Conservation (phyloP, 2,329 filamentous ascomycete species). For the Beauveria caledonica region DNA sequence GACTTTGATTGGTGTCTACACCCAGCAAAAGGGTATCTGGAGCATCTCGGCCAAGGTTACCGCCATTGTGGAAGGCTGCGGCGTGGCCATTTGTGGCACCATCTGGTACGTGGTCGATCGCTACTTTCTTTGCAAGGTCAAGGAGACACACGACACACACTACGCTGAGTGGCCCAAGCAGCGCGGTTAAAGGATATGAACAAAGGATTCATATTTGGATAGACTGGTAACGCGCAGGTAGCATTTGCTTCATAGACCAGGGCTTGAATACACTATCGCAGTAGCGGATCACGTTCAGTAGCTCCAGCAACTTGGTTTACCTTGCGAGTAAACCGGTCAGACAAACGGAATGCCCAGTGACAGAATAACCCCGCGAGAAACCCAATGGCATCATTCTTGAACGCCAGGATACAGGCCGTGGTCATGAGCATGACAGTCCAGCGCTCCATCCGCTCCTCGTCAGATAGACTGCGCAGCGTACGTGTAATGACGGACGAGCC, state of each 20-base stretch:
- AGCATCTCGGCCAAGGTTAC: slow-evolving; percentile 31
- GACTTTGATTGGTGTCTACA: slow-evolving; percentile 41
- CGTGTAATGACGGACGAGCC: slow-evolving; percentile 25
- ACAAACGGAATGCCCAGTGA: slow-evolving; percentile 56
- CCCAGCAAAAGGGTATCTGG: slow-evolving; percentile 36
- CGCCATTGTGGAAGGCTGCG: slow-evolving; percentile 27
- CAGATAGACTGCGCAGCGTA: slow-evolving; percentile 45
- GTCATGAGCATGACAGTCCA: slow-evolving; percentile 92
- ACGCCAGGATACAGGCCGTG: slow-evolving; percentile 70
- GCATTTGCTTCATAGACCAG: not conserved
- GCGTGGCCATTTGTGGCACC: slow-evolving; percentile 18
- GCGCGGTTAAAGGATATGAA: not conserved
- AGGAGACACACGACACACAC: slow-evolving; percentile 20
- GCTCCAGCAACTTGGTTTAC: slow-evolving; percentile 17
- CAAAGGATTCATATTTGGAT: not conserved
- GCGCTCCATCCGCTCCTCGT: slow-evolving; percentile 62
- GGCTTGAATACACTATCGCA: slow-evolving; percentile 16
- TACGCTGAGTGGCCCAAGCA: slow-evolving; percentile 16
- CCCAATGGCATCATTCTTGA: slow-evolving; percentile 83
- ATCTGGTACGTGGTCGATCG: slow-evolving; percentile 25
- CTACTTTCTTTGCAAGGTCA: slow-evolving; percentile 24
- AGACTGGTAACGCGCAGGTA: not conserved
- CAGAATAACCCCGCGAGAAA: slow-evolving; percentile 77
- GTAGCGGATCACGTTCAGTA: slow-evolving; percentile 24
- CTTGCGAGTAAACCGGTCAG: slow-evolving; percentile 34